Base-by-base conservation (phyloP, 2,329 filamentous ascomycete species). In the Cercospora sesami region DNA sequence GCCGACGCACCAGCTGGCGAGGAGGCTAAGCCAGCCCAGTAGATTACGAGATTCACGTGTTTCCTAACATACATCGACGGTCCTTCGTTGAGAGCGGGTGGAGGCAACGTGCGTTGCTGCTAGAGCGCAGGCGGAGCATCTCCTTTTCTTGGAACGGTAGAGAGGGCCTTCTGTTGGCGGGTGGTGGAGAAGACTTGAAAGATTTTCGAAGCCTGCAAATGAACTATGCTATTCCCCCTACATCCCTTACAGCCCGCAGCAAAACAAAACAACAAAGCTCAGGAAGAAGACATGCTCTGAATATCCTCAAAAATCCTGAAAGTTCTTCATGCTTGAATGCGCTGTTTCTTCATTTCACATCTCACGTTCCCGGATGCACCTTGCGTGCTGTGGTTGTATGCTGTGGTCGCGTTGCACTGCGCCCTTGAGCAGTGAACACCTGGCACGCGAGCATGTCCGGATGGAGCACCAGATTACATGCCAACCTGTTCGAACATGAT, bases 1-100 rank as follows among this genome's bases (percentile, higher is more conserved):
- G 79, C 85, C 68, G 88, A 89, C 77, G 83, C 85, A 76, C 83
- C 89, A 72, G 80, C 89, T 68, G 83, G 83, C 71, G 82, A 82
- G 72, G 82, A 83, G 73, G 69, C 77, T 71, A 83, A 83, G 76
- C 75, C 81, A 72, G 80, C 81, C 73, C 79, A 82, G 74, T 79
- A 80, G 73, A 73, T 64, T n/a, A 64, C 48, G 51, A 57, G 62
- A 26, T 36, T 63, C 57, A 57, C 58, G 55, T 68, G 66, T 68
- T 69, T 70, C 60, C 68, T 64, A 58, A 70, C 55, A 67, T 69
- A 73, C 69, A 70, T 70, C 68, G 67, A 73, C 69, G 71, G 69
- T 69, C 69, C 62, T 68, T 70, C 68, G 66, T 68, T 68, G 69
- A 67, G 66, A 71, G 69, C 68, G 69, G 66, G 66, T 31, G 71